phyloP scores from a whole-genome alignment of 169 alveolate genomes.

The Ichthyophthirius multifiliis region DNA sequence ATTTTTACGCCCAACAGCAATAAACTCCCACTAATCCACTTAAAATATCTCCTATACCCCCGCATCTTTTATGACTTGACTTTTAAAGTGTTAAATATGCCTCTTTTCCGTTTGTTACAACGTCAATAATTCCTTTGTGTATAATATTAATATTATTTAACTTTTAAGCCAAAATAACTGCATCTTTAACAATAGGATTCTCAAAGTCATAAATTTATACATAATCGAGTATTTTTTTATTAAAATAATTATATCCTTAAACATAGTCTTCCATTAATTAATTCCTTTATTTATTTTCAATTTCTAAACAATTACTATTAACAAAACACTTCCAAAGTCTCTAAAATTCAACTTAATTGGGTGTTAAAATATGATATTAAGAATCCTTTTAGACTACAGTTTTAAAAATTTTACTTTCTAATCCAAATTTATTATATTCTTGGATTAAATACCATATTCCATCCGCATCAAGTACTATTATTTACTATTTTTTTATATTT shows the following conservation, averaged over 20 bases:
- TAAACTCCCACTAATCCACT: conserved; percentile 71
- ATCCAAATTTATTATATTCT: conserved; percentile 19
- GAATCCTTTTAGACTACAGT: conserved; percentile 22
- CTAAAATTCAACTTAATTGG: conserved; percentile 78
- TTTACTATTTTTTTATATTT: conserved; percentile 47
- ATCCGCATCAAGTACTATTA: conserved; percentile 86
- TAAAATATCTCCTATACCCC: conserved; percentile 87
- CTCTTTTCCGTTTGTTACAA: conserved; percentile 83
- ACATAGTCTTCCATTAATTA: background rate
- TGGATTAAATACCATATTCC: conserved; percentile 67
- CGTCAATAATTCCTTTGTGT: conserved; percentile 79
- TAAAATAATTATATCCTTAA: background rate
- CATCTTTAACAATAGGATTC: conserved; percentile 24
- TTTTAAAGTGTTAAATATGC: conserved; percentile 63
- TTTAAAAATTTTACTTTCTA: conserved; percentile 4
- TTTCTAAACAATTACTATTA: background rate
- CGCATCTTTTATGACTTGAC: conserved; percentile 83
- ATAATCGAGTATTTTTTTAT: background rate
- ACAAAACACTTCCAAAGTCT: conserved; percentile 50
- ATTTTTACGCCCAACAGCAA: conserved; percentile 43
- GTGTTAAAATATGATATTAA: conserved; percentile 75
- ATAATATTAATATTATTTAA: conserved; percentile 52
- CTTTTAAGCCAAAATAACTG: conserved; percentile 37
- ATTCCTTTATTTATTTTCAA: conserved; percentile 21
- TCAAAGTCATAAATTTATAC: background rate